Evolutionary conservation across 805 yeast species (phyloP).

Genomic region (fission yeast (Schizosaccharomyces pombe)): DNA sequence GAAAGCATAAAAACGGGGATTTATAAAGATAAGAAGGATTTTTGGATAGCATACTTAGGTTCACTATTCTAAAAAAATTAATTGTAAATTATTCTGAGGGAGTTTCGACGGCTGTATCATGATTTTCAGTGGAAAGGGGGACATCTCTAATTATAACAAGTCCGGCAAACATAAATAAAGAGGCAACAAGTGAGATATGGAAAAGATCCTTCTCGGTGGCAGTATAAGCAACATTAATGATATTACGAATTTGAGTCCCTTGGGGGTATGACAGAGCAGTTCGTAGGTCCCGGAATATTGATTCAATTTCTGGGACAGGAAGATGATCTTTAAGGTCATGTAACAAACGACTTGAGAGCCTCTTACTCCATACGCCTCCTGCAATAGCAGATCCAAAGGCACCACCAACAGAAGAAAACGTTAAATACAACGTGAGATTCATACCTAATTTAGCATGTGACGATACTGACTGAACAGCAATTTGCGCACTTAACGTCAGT

Average conservation of each 20-base stretch:
- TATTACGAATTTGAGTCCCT: not conserved
- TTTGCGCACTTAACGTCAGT: slow-evolving; percentile 33
- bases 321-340: not conserved
- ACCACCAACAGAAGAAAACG: slow-evolving; percentile 33
- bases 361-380: slow-evolving; percentile 38
- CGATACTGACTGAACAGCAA: slow-evolving; percentile 29
- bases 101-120: not conserved
- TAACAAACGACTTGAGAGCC: not conserved
- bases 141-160: not conserved
- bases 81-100: not conserved
- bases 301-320: not conserved
- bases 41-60: too few species aligned
- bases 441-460: slow-evolving; percentile 36
- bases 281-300: not conserved
- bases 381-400: slow-evolving; percentile 35
- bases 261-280: not conserved
- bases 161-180: not conserved
- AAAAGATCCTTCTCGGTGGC: not conserved
- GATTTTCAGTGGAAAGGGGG: not conserved
- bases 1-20: not conserved
- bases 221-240: not conserved
- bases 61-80: too few species aligned
- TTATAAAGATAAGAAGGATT: not conserved
- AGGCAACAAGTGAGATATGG: not conserved
- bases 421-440: slow-evolving; percentile 27